phyloP scores from a whole-genome alignment of 164 flowering plant genomes.

The Vitis rotundifolia region DNA sequence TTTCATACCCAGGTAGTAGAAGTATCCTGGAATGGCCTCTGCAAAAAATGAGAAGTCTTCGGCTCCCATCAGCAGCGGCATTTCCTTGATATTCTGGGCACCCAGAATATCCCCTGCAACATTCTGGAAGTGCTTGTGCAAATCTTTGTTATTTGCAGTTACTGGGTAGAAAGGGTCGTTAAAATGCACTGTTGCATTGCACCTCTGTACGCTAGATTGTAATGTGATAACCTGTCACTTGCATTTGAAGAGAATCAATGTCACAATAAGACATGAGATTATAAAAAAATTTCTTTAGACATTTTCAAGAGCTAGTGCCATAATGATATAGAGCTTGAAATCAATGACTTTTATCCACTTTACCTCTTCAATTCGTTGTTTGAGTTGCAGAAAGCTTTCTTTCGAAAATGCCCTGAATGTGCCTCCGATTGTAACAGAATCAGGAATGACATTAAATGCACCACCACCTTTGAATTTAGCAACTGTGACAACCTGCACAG shows the following conservation, averaged over 20 bases:
- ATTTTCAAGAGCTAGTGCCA: background rate
- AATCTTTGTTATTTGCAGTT: constrained; percentile 25
- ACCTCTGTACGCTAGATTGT: constrained; percentile 44
- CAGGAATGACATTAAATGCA: constrained; percentile 63
- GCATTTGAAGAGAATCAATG: background rate
- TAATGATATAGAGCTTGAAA: background rate
- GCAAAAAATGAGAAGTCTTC: constrained; percentile 42
- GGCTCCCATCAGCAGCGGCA: constrained; percentile 36
- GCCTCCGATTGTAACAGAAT: constrained; percentile 60
- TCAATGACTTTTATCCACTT: background rate
- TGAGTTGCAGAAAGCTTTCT: constrained; percentile 38
- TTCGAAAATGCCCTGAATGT: constrained; percentile 56
- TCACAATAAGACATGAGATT: background rate
- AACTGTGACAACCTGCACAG: constrained; percentile 50
- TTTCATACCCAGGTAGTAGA: constrained; percentile 36
- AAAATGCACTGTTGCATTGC: constrained; percentile 36
- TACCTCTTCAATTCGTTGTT: constrained; percentile 45
- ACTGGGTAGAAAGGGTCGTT: constrained; percentile 23
- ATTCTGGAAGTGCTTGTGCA: constrained; percentile 29
- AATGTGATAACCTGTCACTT: constrained; percentile 27
- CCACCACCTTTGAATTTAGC: constrained; percentile 55
- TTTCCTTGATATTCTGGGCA: constrained; percentile 11
- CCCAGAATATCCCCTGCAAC: constrained; percentile 37
- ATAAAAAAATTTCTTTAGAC: background rate
- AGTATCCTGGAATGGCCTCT: constrained; percentile 37